Base-by-base conservation (phyloP, 2,329 filamentous ascomycete genomes). In the Claviceps humidiphila region DNA sequence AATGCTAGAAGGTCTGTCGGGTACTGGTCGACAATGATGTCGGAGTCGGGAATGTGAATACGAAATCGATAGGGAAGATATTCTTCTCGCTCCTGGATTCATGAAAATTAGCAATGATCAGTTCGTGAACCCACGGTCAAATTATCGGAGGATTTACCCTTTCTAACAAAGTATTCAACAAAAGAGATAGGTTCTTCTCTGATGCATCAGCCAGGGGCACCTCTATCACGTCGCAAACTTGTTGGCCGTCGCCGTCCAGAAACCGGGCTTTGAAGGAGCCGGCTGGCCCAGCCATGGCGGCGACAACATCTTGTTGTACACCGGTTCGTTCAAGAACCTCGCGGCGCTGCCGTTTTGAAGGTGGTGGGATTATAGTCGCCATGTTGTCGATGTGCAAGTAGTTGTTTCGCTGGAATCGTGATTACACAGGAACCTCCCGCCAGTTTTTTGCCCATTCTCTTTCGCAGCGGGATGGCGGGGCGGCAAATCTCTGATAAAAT, bases 261-360 rank as follows among this genome's bases (percentile, higher is more conserved):
- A 97, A 96, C 58, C 91, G 87, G 47, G 94, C 83, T 67, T 88
- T 85, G 64, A 94, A 81, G 55, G 82, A 89, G 58, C 89, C 89
- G 48, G 81, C 72, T 58, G 85, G 77, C 38, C 81, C 79, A 0
- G 85, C 78, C 49, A 86, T 77, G 41, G 85, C 77, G 22, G 82
- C 73, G 43, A 78, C 72, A 50, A 91, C 77, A 71, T 90, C 83
- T 64, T 93, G 84, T 63, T 95, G 89, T 47, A 81, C 72, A 58
- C 82, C 77, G 7, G 85, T 79, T 61, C 81, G 81, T 59, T 88
- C 87, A 42, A 85, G 75, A 22, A 78, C 77, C 59, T 87, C 87
- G 49, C 85, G 81, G 68, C 84, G 86, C 65, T 95, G 89, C 56
- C 89, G 81, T 70, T 96, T 97, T 50, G 84, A 90, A 4, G 88